Evolutionary conservation across 2,329 filamentous ascomycete species (phyloP), one percentile per base, ranked within the genome.

Genomic region (Alternaria consortialis): DNA sequence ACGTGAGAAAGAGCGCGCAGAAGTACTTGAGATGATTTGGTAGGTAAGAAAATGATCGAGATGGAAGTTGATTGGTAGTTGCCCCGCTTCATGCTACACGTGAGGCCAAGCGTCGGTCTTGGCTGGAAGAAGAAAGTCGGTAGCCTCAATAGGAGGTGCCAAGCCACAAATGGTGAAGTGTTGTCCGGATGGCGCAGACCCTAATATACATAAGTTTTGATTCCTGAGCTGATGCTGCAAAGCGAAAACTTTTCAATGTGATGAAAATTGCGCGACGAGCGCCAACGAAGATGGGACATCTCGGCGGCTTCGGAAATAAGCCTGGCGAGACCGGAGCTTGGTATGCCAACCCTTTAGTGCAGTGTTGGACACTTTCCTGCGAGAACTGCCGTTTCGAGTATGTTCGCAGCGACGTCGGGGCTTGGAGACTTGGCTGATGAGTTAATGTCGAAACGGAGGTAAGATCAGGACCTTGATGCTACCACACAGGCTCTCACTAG

Each of bases 291-390:
- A 12, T 44, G 37, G 42, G 12, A 50, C 42, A 29, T 36, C 8
- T 31, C 34, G 55, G 31, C 12, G 3, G 23, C 32, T 50, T 50
- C 64, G 63, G 63, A 46, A 27, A 60, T 60, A 69, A 66, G 63
- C 60, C 64, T 61, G 68, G 67, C 71, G 63, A 71, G 61, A 67
- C 64, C 64, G 63, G 66, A 34, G 67, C 66, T 74, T 70, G 68
- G 66, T 65, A 66, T 75, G 70, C 74, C 75, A 77, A 77, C 64
- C 71, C 74, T 74, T 73, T 77, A 77, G 75, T 73, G 75, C 74
- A 57, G 66, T 60, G 43, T 73, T 74, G 70, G 42, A 77, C 62
- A 59, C 55, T 53, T 59, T 62, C 56, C 43, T 64, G 36, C 44
- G 20, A 60, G 66, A 56, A 32, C 68, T 74, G 37, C 73, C 72